Evolutionary conservation across 495 filamentous ascomycete species (phyloP), one percentile per base, ranked within the genome.

Genomic region (Cenococcum geophilum): DNA sequence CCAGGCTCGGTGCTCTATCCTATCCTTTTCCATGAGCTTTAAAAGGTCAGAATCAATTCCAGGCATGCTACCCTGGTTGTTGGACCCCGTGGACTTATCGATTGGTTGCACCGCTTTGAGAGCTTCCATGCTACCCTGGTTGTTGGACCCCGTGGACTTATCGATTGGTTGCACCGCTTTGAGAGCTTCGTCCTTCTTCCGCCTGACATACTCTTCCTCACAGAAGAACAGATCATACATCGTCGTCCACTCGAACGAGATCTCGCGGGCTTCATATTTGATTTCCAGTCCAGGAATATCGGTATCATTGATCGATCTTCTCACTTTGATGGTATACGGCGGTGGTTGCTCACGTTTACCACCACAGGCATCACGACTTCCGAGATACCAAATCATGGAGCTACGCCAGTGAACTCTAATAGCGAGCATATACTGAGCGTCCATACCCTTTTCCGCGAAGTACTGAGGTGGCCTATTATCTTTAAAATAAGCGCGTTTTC

Each of bases 241-340:
- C 9, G 45, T 22, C 16, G 8, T 18, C 45, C 45, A 49, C 8
- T 49, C 45, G 16, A 49, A 49, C 45, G 45, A 49, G 45, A 49
- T n/a, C 22, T 49, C 45, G 5, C 45, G 45, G 18, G 18, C 22
- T 22, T 49, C 45, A 18, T 49, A 49, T 6, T 49, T 22, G 22
- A 49, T 49, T 14, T 49, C 45, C 6, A 49, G 45, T 18, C 45
- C 45, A 9, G 45, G 45, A 22, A 49, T 49, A 18, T 49, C 45
- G 18, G 45, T 49, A n/a, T 49, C 45, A 22, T 49, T 49, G 18
- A 49, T 20, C 8, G 18, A 18, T 18, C 45, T 18, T 9, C 45
- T 18, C 18, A 49, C 45, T n/a, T 22, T 18, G 5, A 49, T 49
- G 9, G 22, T 49, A 22, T 49, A 49, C 14, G 45, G 45, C 6